Conservation (phyloP, 345 rosid species). For the Lepidium aucheri region DNA sequence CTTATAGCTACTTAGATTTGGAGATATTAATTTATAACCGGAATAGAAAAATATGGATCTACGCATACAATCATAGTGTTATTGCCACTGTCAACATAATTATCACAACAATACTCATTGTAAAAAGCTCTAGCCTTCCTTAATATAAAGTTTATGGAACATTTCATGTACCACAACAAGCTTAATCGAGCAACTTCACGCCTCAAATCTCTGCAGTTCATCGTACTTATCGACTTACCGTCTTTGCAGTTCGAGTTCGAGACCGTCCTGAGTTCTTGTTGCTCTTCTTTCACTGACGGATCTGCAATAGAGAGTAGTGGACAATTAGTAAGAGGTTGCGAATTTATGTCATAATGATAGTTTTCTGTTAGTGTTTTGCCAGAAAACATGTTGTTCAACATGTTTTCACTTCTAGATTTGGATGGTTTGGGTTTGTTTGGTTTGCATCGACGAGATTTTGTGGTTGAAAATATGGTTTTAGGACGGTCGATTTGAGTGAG, state of each 20-base stretch:
- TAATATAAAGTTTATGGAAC: slow-evolving; percentile 32
- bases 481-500: slow-evolving; percentile 18
- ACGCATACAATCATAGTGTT: neutral
- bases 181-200: slow-evolving; percentile 21
- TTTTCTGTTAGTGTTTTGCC: neutral
- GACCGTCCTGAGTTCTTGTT: neutral
- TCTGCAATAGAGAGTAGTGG: slow-evolving; percentile 3
- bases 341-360: neutral
- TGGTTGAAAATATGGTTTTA: neutral
- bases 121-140: slow-evolving; percentile 41
- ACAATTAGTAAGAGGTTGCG: neutral
- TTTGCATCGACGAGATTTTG: slow-evolving; percentile 1
- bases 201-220: neutral
- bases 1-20: neutral
- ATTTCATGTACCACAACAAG: slow-evolving; percentile 27
- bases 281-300: neutral
- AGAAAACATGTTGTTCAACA: neutral
- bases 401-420: slow-evolving; percentile 12
- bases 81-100: neutral
- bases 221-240: neutral
- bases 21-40: slow-evolving; percentile 4
- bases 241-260: neutral
- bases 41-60: slow-evolving; percentile 43
- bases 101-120: slow-evolving; percentile 35
- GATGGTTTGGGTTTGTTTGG: slow-evolving; percentile 7